Conservation (phyloP, 306 rosid species). For the Vigna angularis region DNA sequence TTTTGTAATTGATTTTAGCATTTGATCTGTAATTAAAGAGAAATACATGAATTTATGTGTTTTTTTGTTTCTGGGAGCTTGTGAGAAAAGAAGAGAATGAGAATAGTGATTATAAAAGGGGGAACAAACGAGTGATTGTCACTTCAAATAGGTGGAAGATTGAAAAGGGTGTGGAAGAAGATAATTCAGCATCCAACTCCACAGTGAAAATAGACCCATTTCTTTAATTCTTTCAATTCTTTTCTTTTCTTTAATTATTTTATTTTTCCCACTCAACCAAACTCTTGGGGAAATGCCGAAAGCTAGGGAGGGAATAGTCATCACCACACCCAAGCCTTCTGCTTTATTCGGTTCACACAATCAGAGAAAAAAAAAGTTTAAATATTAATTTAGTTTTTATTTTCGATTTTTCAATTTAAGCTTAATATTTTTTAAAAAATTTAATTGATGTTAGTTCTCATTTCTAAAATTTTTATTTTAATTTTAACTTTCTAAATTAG, state of each 20-base stretch:
- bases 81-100: neutral
- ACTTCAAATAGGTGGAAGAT: constrained; percentile 53
- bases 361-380: too few relatives aligned
- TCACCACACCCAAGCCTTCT: neutral
- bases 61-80: neutral
- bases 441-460: too few relatives aligned
- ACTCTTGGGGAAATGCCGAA: neutral
- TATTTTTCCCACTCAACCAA: constrained; percentile 4
- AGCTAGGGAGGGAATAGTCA: neutral
- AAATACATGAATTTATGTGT: too few relatives aligned
- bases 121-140: constrained; percentile 56
- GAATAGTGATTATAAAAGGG: constrained; percentile 17
- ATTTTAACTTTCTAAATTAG: too few relatives aligned
- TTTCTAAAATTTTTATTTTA: too few relatives aligned
- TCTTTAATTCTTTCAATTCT: constrained; percentile 38
- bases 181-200: constrained; percentile 47
- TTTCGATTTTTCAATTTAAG: too few relatives aligned
- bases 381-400: too few relatives aligned
- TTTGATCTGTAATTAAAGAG: too few relatives aligned
- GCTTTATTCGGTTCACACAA: neutral
- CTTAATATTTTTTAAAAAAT: too few relatives aligned
- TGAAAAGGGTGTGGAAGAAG: constrained; percentile 44
- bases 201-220: constrained; percentile 55
- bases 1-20: too few relatives aligned
- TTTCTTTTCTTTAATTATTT: neutral